These are phyloP conservation scores for Akanthomyces dipterigenus DNA, from an alignment of 2,329 filamentous ascomycete genomes.

Conservation along the genomic window DNA sequence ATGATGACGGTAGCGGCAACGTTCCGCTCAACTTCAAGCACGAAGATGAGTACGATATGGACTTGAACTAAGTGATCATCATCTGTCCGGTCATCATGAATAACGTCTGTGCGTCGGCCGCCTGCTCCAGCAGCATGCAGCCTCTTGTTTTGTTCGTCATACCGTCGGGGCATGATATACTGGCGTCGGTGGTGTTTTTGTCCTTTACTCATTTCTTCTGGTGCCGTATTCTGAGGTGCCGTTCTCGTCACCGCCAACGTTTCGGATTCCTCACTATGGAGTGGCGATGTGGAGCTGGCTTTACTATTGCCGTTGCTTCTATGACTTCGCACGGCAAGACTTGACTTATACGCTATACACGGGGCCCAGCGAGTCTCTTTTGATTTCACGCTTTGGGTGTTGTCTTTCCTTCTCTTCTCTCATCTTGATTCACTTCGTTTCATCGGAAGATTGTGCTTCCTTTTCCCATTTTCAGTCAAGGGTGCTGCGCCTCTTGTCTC, in stretches of 20 bases:
- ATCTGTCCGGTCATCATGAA: not conserved
- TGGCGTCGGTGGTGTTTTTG: conserved; percentile 10
- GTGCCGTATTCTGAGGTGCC: not conserved
- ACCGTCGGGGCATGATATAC: conserved; percentile 4
- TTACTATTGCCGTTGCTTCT: not conserved
- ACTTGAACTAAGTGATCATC: conserved; percentile 36
- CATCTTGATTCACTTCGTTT: not conserved
- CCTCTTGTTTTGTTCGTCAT: not conserved
- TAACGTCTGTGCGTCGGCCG: conserved; percentile 27
- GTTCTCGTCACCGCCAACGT: not conserved
- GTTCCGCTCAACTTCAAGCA: conserved; percentile 75
- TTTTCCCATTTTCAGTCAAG: not conserved
- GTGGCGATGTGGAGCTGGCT: conserved; percentile 10
- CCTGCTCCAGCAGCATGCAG: not conserved
- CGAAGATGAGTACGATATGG: conserved; percentile 90
- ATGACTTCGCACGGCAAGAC: not conserved
- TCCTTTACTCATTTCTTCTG: not conserved
- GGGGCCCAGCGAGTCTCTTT: conserved; percentile 7
- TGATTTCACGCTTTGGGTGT: not conserved
- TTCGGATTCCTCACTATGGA: not conserved
- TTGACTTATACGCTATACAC: not conserved
- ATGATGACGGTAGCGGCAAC: conserved; percentile 65
- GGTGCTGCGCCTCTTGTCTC: conserved; percentile 6
- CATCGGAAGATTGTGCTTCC: not conserved
- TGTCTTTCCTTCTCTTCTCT: not conserved